These are phyloP conservation scores for Aphanomyces cochlioides DNA, from an alignment of 352 stramenopile species.

Conservation along the genomic window DNA sequence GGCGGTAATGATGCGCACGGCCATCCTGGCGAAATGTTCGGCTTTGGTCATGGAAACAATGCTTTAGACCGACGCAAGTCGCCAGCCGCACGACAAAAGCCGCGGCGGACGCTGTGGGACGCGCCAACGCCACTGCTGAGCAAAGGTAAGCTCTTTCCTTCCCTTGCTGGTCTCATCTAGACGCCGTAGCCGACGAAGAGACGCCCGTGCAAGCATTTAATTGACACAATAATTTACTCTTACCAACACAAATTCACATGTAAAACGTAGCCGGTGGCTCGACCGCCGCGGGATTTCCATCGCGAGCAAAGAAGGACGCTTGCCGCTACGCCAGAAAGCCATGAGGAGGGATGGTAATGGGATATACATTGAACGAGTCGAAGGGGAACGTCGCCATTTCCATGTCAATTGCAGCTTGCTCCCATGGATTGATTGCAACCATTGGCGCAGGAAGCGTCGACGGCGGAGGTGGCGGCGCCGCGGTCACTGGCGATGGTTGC, in stretches of 20 bases:
- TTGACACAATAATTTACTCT: constrained; percentile 1
- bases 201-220: constrained; percentile 23
- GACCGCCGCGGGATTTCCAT: background rate
- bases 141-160: background rate
- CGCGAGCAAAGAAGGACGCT: background rate
- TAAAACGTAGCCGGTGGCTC: background rate
- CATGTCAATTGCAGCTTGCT: too few species aligned
- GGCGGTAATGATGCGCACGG: constrained; percentile 1
- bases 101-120: constrained; percentile 3
- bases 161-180: background rate
- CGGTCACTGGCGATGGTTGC: too few species aligned
- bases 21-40: too few species aligned
- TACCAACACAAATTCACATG: background rate
- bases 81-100: background rate
- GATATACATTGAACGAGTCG: too few species aligned
- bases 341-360: too few species aligned
- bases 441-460: too few species aligned
- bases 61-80: background rate
- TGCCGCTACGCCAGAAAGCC: too few species aligned
- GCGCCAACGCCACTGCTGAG: background rate
- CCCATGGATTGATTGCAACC: too few species aligned
- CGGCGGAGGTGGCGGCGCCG: too few species aligned
- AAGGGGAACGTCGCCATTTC: too few species aligned
- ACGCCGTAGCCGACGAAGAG: constrained; percentile 23
- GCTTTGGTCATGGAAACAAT: background rate